Evolutionary conservation across 129 eudicot genomes (phyloP).

Genomic region (Flaveria linearis): DNA sequence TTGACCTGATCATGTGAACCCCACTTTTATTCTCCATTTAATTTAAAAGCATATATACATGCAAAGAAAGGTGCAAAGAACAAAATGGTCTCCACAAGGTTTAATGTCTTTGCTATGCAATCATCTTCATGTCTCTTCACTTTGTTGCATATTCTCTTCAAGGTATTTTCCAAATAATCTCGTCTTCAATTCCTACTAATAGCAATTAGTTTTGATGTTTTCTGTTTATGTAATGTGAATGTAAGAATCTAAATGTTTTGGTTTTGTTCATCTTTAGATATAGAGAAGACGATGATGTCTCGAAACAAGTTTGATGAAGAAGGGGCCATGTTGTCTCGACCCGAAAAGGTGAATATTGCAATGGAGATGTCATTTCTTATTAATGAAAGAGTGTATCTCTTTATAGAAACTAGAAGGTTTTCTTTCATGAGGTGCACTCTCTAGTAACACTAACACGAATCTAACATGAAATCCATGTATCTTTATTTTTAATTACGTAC

Average conservation of each 20-base stretch:
- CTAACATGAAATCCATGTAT: too few species aligned
- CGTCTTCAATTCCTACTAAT: background rate
- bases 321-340: constrained; percentile 14
- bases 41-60: constrained; percentile 26
- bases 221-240: background rate
- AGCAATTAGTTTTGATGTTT: background rate
- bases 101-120: constrained; percentile 31
- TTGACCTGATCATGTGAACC: too few species aligned
- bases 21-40: constrained; percentile 11
- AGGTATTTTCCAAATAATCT: constrained; percentile 9
- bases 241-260: background rate
- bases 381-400: background rate
- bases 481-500: too few species aligned
- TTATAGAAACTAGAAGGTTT: background rate
- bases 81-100: constrained; percentile 41
- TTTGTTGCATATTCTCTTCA: constrained; percentile 38
- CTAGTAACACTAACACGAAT: too few species aligned
- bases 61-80: constrained; percentile 29
- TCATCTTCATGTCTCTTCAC: constrained; percentile 44
- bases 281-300: constrained; percentile 16
- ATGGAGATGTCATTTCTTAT: background rate
- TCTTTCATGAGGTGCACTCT: background rate
- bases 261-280: constrained; percentile 23
- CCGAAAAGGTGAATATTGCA: constrained; percentile 30
- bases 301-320: constrained; percentile 14